Evolutionary conservation across 768 basidiomycete species (phyloP).

Genomic region (Pholiota conissans): DNA sequence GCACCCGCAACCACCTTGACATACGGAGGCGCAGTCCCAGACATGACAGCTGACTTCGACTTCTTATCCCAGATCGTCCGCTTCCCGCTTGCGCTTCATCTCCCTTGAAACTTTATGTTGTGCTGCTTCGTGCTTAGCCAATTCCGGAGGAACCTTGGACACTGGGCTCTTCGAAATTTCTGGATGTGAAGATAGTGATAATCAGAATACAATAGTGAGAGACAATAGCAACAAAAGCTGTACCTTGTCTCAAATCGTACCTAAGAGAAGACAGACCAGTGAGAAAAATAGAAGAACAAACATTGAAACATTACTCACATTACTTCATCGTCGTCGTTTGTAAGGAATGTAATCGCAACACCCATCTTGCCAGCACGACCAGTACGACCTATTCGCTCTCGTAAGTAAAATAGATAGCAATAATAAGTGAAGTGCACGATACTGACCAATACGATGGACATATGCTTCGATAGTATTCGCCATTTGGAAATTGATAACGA

Average conservation of each 20-base stretch:
- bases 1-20: background rate
- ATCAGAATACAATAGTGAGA: background rate
- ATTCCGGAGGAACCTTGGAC: constrained; percentile 83
- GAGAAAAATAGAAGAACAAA: constrained; percentile 15
- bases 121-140: constrained; percentile 90
- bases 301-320: constrained; percentile 60
- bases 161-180: constrained; percentile 95
- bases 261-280: constrained; percentile 37
- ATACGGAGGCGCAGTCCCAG: background rate
- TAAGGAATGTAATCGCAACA: constrained; percentile 91
- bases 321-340: constrained; percentile 95
- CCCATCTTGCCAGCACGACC: constrained; percentile 98
- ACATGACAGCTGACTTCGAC: background rate
- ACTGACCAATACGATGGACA: constrained; percentile 93
- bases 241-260: constrained; percentile 95
- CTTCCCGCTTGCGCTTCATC: constrained; percentile 93
- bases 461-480: constrained; percentile 94
- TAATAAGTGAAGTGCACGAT: constrained; percentile 23
- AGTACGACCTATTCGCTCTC: constrained; percentile 63
- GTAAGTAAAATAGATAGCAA: constrained; percentile 4
- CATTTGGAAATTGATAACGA: constrained; percentile 99
- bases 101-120: constrained; percentile 89
- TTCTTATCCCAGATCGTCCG: constrained; percentile 63
- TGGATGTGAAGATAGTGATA: constrained; percentile 27
- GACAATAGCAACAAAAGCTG: constrained; percentile 16